phyloP scores from a whole-genome alignment of 768 basidiomycete species.

The Phylloporus scabripes region DNA sequence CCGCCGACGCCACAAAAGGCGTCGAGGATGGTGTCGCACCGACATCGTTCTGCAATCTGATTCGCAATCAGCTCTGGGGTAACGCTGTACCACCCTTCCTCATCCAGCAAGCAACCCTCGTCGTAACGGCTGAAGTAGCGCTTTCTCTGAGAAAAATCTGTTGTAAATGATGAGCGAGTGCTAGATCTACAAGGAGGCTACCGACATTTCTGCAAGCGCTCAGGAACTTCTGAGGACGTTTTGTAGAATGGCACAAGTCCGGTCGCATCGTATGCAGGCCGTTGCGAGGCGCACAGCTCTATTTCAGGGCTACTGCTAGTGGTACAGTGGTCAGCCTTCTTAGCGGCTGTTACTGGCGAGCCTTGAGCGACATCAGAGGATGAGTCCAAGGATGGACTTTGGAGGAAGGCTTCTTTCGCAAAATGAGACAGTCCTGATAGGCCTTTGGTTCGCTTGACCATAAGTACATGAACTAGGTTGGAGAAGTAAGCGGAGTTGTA shows the following conservation, averaged over 20 bases:
- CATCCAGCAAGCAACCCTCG: slow-evolving; percentile 80
- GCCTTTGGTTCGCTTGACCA: slow-evolving; percentile 39
- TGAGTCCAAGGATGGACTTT: slow-evolving; percentile 1
- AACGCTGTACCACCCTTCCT: slow-evolving; percentile 97
- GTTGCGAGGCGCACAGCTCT: slow-evolving; percentile 25
- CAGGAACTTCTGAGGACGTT: slow-evolving; percentile 61
- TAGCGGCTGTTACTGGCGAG: neutral
- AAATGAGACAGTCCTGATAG: slow-evolving; percentile 43
- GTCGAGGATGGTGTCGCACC: slow-evolving; percentile 79
- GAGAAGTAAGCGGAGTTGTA: slow-evolving; percentile 6
- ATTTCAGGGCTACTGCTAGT: slow-evolving; percentile 15
- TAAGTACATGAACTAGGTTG: slow-evolving; percentile 7
- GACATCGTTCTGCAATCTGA: slow-evolving; percentile 91
- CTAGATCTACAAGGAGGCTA: neutral
- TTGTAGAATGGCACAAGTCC: slow-evolving; percentile 70
- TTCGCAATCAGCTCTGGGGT: slow-evolving; percentile 91
- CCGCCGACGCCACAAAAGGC: slow-evolving; percentile 98
- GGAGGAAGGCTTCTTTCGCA: slow-evolving; percentile 35
- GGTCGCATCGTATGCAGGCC: slow-evolving; percentile 57
- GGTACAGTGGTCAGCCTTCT: neutral
- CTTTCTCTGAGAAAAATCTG: slow-evolving; percentile 84
- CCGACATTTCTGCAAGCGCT: slow-evolving; percentile 76
- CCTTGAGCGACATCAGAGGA: slow-evolving; percentile 3
- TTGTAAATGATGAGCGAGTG: slow-evolving; percentile 1
- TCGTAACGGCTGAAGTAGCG: slow-evolving; percentile 79